Evolutionary conservation across 108 stramenopile genomes (phyloP), one percentile per base, ranked within the genome.

Genomic region (Mediolabrus comicus): DNA sequence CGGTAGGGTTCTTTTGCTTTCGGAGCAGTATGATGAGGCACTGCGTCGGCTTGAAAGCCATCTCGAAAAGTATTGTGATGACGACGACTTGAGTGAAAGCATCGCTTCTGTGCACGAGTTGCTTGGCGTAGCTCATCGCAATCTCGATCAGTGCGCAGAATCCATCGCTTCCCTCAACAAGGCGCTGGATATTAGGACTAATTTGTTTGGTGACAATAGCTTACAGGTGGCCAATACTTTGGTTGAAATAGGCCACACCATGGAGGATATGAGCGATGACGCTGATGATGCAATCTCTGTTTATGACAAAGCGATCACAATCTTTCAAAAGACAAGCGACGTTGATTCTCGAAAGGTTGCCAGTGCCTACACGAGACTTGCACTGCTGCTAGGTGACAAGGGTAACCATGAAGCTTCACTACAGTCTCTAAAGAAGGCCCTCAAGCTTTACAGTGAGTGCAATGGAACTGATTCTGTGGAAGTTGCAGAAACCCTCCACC

Each of bases 401-500:
- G 73, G 64, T 14, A 86, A 88, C 31, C 77, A 77, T 29, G 79
- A 82, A 46, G 39, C 71, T 19, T 78, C 87, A 9, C 75, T 90
- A 10, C 63, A 84, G 19, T 73, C 84, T 12, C 74, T 84, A 53
- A 85, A 90, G 75, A 74, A 78, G 26, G 85, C 83, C 22, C 79
- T 90, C 13, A 83, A 84, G 56, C 74, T 87, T 31, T 83, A 80
- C 33, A 83, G 85, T 13, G 62, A 72, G 7, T 53, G 59, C 17
- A 77, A 52, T 61, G 89, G 85, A 7, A 84, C 81, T 46, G 83
- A 84, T 17, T 80, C 84, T 22, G 52, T 65, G 0, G 85, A 80
- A 29, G 84, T 91, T 46, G 90, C 80, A 32, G 69, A 80, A 27
- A 91, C 82, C 14, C 60, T 91, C 3, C 79, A 85, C 51, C 78